Base-by-base conservation (phyloP, 2,329 filamentous ascomycete species). In the Xylariaceae sp. region DNA sequence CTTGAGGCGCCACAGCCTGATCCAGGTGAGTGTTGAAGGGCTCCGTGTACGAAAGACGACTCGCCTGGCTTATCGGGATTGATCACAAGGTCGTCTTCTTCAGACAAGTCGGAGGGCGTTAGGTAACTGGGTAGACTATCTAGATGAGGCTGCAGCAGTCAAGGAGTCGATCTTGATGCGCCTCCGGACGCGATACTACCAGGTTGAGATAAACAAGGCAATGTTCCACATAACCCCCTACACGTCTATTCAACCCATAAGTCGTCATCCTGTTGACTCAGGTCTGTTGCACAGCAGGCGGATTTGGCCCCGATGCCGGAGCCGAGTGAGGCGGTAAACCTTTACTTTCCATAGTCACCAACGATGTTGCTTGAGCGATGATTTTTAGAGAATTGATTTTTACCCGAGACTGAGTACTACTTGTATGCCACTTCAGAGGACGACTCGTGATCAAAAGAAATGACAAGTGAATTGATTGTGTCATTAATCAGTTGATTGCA, bases 41-140 rank as follows among this genome's bases (percentile, higher is more conserved):
- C 2, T 16, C 31, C 19, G 36, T 48, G 1, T 35, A 42, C 5
- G 23, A 38, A n/a, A n/a, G n/a, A n/a, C n/a, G 2, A 26, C 44
- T 9, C 16, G 29, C 11, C 34, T 43, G n/a, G 26, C 15, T 8
- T 41, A 42, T 15, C 38, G 41, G 41, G 26, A 38, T 3, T 16
- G 36, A 5, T 14, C 31, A 8, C 12, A 32, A 13, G 15, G 41
- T 31, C 31, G 2, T 9, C 5, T 16, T 34, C 3, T 9, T 5
- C 12, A 24, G 21, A 7, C 11, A 11, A 11, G 6, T 11, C 21
- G 16, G 9, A 11, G n/a, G 9, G 9, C 15, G 9, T 52, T 46
- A 17, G 24, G 17, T 2, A 46, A 49, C 18, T 51, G 50, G 50
- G 42, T 53, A 3, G 50, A 51, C 3, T 51, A 48, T 48, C 41